Evolutionary conservation across 176 grass and related monocot genomes (phyloP).

Genomic region (Ananas comosus): DNA sequence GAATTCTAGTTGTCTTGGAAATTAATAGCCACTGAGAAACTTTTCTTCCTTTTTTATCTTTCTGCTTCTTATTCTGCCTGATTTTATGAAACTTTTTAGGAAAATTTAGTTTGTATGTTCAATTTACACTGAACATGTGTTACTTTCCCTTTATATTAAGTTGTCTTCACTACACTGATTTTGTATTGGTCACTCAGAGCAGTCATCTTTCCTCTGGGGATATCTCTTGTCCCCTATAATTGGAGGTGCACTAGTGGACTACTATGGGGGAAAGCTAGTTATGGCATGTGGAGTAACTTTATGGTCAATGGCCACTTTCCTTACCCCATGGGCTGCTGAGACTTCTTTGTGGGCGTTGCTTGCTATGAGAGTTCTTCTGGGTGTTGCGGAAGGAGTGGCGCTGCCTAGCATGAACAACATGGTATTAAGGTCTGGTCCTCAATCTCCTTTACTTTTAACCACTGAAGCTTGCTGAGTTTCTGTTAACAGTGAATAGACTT

Average conservation of each 20-base stretch:
- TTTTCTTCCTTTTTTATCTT: background rate
- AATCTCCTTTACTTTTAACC: conserved; percentile 3
- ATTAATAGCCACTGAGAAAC: background rate
- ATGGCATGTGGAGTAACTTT: conserved; percentile 86
- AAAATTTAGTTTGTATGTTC: background rate
- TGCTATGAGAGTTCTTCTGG: conserved; percentile 61
- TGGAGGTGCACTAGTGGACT: conserved; percentile 82
- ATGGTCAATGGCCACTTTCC: conserved; percentile 90
- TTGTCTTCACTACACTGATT: conserved; percentile 12
- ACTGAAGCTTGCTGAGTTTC: background rate
- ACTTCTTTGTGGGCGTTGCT: conserved; percentile 70
- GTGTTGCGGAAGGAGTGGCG: conserved; percentile 92
- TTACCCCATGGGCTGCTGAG: conserved; percentile 85
- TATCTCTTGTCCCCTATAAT: conserved; percentile 88
- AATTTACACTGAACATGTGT: background rate
- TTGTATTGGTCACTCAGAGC: conserved; percentile 22
- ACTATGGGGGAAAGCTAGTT: conserved; percentile 81
- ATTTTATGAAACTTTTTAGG: too few species aligned
- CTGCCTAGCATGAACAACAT: conserved; percentile 99
- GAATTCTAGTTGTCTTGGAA: too few species aligned
- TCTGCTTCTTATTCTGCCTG: too few species aligned
- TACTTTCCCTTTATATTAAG: background rate
- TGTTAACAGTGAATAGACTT: background rate
- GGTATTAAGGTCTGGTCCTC: conserved; percentile 68
- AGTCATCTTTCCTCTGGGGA: conserved; percentile 98